Evolutionary conservation across 495 filamentous ascomycete species (phyloP).

Genomic region (Penicillium simplicissimum): DNA sequence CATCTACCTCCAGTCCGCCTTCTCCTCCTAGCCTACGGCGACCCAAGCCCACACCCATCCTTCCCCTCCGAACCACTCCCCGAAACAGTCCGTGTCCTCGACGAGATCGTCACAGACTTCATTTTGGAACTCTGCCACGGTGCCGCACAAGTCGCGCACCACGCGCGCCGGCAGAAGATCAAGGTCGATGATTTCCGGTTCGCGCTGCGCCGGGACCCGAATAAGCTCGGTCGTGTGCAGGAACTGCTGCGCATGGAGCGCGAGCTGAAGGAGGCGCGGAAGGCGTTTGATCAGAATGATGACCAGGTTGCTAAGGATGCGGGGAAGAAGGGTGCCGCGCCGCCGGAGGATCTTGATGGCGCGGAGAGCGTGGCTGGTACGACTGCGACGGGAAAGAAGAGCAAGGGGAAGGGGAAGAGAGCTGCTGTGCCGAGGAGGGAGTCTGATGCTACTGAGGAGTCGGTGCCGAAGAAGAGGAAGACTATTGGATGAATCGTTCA

Average conservation of each 20-base stretch:
- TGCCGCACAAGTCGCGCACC: slow-evolving; percentile 75
- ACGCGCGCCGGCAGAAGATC: slow-evolving; percentile 87
- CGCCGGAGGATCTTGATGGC: slow-evolving; percentile 13
- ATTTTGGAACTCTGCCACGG: slow-evolving; percentile 87
- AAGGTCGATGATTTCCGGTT: slow-evolving; percentile 98
- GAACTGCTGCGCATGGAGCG: slow-evolving; percentile 81
- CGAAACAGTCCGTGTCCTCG: slow-evolving; percentile 80
- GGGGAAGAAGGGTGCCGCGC: slow-evolving; percentile 36
- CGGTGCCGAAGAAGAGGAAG: slow-evolving; percentile 46
- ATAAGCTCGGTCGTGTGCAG: slow-evolving; percentile 85
- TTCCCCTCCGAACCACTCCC: slow-evolving; percentile 62
- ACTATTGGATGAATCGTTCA: slow-evolving; percentile 20
- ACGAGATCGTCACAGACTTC: slow-evolving; percentile 93
- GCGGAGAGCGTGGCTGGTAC: slow-evolving; percentile 23
- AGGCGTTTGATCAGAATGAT: slow-evolving; percentile 62
- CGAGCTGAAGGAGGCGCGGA: slow-evolving; percentile 73
- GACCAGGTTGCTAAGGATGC: slow-evolving; percentile 50
- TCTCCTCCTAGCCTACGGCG: slow-evolving; percentile 86
- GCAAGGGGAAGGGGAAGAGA: slow-evolving; percentile 46
- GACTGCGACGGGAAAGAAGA: slow-evolving; percentile 32
- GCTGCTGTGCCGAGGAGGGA: slow-evolving; percentile 32
- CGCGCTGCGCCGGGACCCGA: slow-evolving; percentile 77
- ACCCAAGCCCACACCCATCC: slow-evolving; percentile 52
- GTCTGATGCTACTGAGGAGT: slow-evolving; percentile 49
- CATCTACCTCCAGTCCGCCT: slow-evolving; percentile 57